Base-by-base conservation (phyloP, 1,284 basidiomycete genomes). In the Earliella scabrosa region DNA sequence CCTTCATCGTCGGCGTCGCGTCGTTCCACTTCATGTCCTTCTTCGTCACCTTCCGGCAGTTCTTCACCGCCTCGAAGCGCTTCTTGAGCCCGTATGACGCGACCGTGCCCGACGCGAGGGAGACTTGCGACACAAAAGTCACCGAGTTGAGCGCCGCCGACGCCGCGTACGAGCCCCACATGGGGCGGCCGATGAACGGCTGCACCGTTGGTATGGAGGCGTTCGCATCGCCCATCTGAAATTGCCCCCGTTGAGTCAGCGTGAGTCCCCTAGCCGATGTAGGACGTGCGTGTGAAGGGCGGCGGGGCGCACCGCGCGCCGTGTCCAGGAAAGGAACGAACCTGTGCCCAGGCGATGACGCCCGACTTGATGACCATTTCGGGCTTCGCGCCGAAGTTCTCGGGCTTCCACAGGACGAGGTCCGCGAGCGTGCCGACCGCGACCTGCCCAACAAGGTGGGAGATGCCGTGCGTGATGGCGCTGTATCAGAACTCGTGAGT, bases 361-460 rank as follows among this genome's bases (percentile, higher is more conserved):
- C 97, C 97, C 16, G 93, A 94, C 73, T 99, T 98, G 66, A 98
- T 78, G 13, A 98, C 88, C 84, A 93, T 90, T 68, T 97, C 92
- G 0, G 97, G 96, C 66, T 92, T 91, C 1, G 88, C 80, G 1
- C 96, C 97, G 73, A 99, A 99, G 71, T 92, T 88, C 69, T 90
- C 88, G 0, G 96, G 95, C 69, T 88, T 89, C 94, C 97, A 99
- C 4, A 99, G 78, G 0, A 97, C 95, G 35, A 99, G 80, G 73
- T 99, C 97, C 0, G 97, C 97, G 29, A 98, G 79, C 48, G 85
- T 90, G 16, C 93, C 95, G 1, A 85, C 82, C 3, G 87, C 85
- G 56, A 99, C 77, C 47, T 95, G 89, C 1, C 97, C 97, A 23
- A 98, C 85, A 18, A 93, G 63, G 70, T 97, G 90, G 49, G 88